Percentiles rank a stretch among this genome's conserved stretches.
These are phyloP conservation scores for Colletotrichum brevisporum DNA, from an alignment of 2,329 filamentous ascomycete genomes.

Conservation along the genomic window DNA sequence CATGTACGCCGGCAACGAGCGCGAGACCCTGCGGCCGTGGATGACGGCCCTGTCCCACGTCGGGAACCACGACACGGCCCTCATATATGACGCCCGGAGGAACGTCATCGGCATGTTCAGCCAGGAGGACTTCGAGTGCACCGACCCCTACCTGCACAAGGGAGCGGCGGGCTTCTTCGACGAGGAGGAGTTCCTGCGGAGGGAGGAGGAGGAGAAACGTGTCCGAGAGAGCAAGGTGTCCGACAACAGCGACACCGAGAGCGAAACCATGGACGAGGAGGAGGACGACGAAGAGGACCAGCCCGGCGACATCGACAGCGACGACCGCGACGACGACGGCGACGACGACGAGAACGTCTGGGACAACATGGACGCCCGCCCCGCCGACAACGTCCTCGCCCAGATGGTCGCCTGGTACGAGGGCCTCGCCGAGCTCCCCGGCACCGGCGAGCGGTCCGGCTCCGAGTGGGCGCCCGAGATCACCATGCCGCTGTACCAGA, in stretches of 20 bases:
- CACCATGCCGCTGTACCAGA: conserved; percentile 39
- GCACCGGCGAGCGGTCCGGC: conserved; percentile 9
- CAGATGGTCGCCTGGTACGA: conserved; percentile 34
- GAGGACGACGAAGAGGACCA: background rate
- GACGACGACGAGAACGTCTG: background rate
- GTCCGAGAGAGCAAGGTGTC: background rate
- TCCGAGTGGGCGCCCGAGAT: conserved; percentile 25
- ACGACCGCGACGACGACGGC: background rate
- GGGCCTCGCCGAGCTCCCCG: conserved; percentile 40
- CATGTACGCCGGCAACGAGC: conserved; percentile 39
- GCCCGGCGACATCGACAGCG: background rate
- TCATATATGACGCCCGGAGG: conserved; percentile 47
- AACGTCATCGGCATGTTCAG: conserved; percentile 45
- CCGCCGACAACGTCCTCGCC: conserved; percentile 37
- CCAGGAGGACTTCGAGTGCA: conserved; percentile 27
- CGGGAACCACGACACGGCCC: conserved; percentile 44
- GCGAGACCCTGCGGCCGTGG: conserved; percentile 48
- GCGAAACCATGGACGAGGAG: background rate
- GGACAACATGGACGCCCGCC: conserved; percentile 33
- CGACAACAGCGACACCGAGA: background rate
- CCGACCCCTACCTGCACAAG: conserved; percentile 9
- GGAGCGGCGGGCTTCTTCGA: background rate
- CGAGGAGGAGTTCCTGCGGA: background rate
- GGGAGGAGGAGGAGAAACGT: background rate
- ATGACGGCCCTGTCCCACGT: conserved; percentile 47